Evolutionary conservation across 2,329 filamentous ascomycete genomes (phyloP).

Genomic region (Alternaria incomplexa): DNA sequence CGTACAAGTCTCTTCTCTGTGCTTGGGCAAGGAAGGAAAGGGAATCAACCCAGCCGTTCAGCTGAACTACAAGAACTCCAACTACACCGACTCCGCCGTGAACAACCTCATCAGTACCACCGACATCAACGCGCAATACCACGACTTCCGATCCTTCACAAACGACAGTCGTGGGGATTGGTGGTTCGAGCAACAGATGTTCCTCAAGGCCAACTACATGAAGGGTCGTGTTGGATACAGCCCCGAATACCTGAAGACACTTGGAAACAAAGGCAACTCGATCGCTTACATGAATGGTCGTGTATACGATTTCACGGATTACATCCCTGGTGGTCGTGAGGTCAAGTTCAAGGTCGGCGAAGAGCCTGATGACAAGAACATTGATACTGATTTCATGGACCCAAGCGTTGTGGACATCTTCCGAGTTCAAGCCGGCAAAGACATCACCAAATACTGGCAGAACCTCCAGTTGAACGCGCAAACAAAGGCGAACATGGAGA

Average conservation of each 20-base stretch:
- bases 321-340: conserved; percentile 75
- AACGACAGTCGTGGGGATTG: conserved; percentile 87
- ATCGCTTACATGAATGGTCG: conserved; percentile 80
- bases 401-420: conserved; percentile 76
- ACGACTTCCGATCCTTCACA: conserved; percentile 87
- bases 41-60: conserved; percentile 72
- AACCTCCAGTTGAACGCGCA: conserved; percentile 65
- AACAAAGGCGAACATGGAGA: conserved; percentile 71
- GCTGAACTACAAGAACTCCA: conserved; percentile 80
- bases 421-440: conserved; percentile 73
- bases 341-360: conserved; percentile 63
- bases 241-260: conserved; percentile 73
- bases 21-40: conserved; percentile 74
- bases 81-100: conserved; percentile 66
- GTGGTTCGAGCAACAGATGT: conserved; percentile 88
- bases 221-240: conserved; percentile 90
- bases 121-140: conserved; percentile 80
- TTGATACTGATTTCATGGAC: conserved; percentile 81
- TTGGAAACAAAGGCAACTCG: conserved; percentile 68
- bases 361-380: conserved; percentile 43
- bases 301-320: conserved; percentile 90
- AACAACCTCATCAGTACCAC: conserved; percentile 67
- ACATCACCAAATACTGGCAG: conserved; percentile 85
- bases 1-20: conserved; percentile 90
- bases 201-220: conserved; percentile 77